Evolutionary conservation across 2,329 filamentous ascomycete species (phyloP), one percentile per base, ranked within the genome.

Genomic region (Coniella vitis): DNA sequence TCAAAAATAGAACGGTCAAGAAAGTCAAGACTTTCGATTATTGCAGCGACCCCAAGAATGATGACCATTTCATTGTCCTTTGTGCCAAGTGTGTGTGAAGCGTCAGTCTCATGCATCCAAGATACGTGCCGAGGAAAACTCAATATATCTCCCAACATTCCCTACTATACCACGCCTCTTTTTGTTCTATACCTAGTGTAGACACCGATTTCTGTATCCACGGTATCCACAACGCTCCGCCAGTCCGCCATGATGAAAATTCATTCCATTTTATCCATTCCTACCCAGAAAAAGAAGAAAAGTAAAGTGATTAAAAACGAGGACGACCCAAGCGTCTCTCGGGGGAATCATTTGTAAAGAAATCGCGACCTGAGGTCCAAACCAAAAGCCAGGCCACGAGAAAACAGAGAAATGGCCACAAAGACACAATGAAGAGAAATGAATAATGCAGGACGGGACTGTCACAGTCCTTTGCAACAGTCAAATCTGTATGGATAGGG

Each of bases 21-120:
- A 14, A 22, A 49, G 10, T 4, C 35, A 41, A 37, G 21, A 31
- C 16, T 4, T 8, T 39, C 38, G 29, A 37, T 42, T 20, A 31
- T 25, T 46, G 31, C 32, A 29, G 40, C 39, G 49, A 48, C 49
- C 49, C 49, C 49, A 47, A 51, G 40, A 48, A 51, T 41, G 45
- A 51, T 9, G 39, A 41, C 49, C 45, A 51, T 51, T 48, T 40
- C 10, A 51, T 47, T 44, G 21, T 38, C 39, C 37, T 16, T 31
- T 41, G 20, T 45, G 35, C 43, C n/a, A n/a, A 36, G 35, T 17
- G 10, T 45, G 42, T 43, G 42, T 49, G 47, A 40, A 49, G 50
- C 50, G 31, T 39, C 42, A 42, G 16, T 46, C 25, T 29, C 5
- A 29, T 29, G 25, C 46, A 40, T 52, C 41, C 22, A 31, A 22